Evolutionary conservation across 768 basidiomycete genomes (phyloP), one percentile per base, ranked within the genome.

Genomic region (Plicaturopsis crispa): DNA sequence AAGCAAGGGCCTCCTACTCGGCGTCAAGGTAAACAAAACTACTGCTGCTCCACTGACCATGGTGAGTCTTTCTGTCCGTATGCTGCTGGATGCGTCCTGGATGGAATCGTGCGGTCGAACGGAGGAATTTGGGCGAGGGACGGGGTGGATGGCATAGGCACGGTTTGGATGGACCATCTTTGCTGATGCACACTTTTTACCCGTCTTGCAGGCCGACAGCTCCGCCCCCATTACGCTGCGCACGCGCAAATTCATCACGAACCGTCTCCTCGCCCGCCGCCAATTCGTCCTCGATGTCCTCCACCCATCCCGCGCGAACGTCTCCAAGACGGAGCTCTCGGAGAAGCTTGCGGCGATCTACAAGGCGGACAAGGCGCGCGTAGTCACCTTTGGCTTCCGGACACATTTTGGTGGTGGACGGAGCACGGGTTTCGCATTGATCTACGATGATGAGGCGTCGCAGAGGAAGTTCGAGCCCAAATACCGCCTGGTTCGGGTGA

Each of bases 221-320:
- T 71, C 78, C 62, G 76, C 88, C 62, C 82, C 93, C 43, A 75
- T 99, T 51, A 99, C 96, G 50, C 75, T 99, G 61, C 89, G 96
- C 55, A 96, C 96, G 39, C 87, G 93, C 65, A 97, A 99, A 75
- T 98, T 98, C 73, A 87, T 97, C 66, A 96, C 93, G 60, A 99
- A 99, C 78, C 90, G 92, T 44, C 85, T 99, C 48, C 72, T 99
- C 36, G 80, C 87, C 51, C 87, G 96, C 53, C 87, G 89, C 56
- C 96, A 98, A 74, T 93, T 98, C 57, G 75, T 97, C 51, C 75
- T 97, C 49, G 91, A 93, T 51, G 77, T 94, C 50, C 80, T 96
- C 50, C 96, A 99, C 69, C 94, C 94, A n/a, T 83, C 78, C 40
- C 87, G 92, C 41, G 65, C 96, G 44, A 97, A 93, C 62, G 88